Base-by-base conservation (phyloP, 306 rosid genomes). In the Cucurbita argyrosperma region DNA sequence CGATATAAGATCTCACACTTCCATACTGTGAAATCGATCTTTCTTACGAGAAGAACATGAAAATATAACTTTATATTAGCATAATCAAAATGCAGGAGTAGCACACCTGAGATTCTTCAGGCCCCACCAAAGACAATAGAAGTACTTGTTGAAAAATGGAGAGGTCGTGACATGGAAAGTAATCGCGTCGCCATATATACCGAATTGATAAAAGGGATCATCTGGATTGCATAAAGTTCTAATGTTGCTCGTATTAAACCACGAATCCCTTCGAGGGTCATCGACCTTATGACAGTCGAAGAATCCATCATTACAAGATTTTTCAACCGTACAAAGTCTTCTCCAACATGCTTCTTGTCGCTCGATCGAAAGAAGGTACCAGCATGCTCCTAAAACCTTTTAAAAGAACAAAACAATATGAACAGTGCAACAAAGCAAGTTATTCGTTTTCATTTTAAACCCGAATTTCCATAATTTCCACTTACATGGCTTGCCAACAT, bases 401-500 rank as follows among this genome's bases (percentile, higher is more conserved):
- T 76, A 7, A 40, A 49, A 53, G 57, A 4, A 54, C 16, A 54
- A 58, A 62, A 75, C 43, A 45, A 13, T 74, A 63, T 12, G 26
- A 43, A 21, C 13, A n/a, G 50, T n/a, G 7, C 10, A 14, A 51
- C 9, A 16, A 4, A 23, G 14, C 8, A 23, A 23, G 40, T 8
- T 38, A 16, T n/a, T 72, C 0, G 4, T 55, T 72, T 30, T 11
- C 38, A 10, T 68, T 43, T 46, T 23, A 45, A 18, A 18, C 12
- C 11, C 57, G 10, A 45, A 49, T n/a, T 21, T 69, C 52, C 50
- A 54, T 39, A 45, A 49, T n/a, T 21, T 69, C 52, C 50, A 54
- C 51, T 88, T 80, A 94, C 99, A 85, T 94, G 99, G 89, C 99
- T 94, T 53, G 99, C 99, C 84, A 94, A 49, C 96, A 94, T 88